Conservation (phyloP, 1,284 basidiomycete species). For the Ustilago loliicola region DNA sequence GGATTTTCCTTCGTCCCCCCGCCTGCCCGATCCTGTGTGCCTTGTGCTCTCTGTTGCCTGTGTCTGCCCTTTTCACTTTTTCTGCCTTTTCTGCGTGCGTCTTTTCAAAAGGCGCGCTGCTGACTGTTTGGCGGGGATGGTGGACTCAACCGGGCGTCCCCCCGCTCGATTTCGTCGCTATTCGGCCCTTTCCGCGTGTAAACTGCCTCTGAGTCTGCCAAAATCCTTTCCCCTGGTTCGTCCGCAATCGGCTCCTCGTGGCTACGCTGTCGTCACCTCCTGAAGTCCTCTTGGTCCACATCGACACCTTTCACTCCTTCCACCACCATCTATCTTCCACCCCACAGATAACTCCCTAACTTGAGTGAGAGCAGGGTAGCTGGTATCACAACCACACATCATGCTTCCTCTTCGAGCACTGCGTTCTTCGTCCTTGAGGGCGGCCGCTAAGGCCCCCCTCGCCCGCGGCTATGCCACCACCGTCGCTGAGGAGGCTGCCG, state of each 20-base stretch:
- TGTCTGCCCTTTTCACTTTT: slow-evolving; percentile 7
- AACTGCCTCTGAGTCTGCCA: neutral
- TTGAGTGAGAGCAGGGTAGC: slow-evolving; percentile 52
- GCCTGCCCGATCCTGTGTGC: slow-evolving; percentile 8
- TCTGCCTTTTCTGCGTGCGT: neutral
- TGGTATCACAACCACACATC: slow-evolving; percentile 36
- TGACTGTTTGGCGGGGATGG: slow-evolving; percentile 13
- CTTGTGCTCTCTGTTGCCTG: slow-evolving; percentile 2
- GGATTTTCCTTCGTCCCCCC: slow-evolving; percentile 8
- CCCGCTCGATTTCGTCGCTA: slow-evolving; percentile 25
- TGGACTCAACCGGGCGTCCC: slow-evolving; percentile 10
- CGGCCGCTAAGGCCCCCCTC: slow-evolving; percentile 54
- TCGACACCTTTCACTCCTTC: slow-evolving; percentile 7
- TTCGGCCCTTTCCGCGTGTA: slow-evolving; percentile 47
- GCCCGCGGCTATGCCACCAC: slow-evolving; percentile 66
- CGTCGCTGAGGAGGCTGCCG: slow-evolving; percentile 67
- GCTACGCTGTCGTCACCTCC: slow-evolving; percentile 2
- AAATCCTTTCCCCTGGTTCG: slow-evolving; percentile 25
- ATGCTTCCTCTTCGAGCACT: slow-evolving; percentile 61
- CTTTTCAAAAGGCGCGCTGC: slow-evolving; percentile 23
- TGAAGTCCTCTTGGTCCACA: slow-evolving; percentile 9
- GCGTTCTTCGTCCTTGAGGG: slow-evolving; percentile 52
- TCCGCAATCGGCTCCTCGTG: slow-evolving; percentile 19
- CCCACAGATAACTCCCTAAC: slow-evolving; percentile 12
- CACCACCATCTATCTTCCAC: slow-evolving; percentile 24